Percentiles rank a stretch among this genome's conserved stretches.
Conservation (phyloP, 2,329 filamentous ascomycete genomes). For the Epichloe sibirici region DNA sequence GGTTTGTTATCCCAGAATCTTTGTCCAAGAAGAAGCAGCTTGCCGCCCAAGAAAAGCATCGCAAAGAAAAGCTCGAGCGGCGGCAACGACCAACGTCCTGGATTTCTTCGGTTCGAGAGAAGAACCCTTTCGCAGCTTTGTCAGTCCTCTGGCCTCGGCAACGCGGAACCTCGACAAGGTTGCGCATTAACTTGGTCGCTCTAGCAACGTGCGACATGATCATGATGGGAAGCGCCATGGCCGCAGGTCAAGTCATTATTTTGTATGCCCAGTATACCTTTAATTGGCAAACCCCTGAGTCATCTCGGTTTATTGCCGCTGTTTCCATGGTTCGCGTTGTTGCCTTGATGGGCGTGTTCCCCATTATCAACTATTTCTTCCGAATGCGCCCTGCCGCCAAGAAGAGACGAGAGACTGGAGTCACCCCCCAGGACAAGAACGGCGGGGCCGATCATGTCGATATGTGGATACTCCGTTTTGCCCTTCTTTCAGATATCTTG, state of each 20-base stretch:
- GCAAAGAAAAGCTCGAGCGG: constrained; percentile 29
- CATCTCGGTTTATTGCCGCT: constrained; percentile 69
- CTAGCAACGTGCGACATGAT: constrained; percentile 72
- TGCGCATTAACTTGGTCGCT: constrained; percentile 72
- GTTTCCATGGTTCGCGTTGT: constrained; percentile 66
- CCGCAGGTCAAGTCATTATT: constrained; percentile 67
- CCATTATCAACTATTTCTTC: constrained; percentile 63
- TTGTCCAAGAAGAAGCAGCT: constrained; percentile 61
- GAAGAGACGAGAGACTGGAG: constrained; percentile 24
- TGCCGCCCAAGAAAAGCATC: constrained; percentile 57
- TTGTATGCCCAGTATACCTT: constrained; percentile 76
- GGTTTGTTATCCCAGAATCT: constrained; percentile 71
- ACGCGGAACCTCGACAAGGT: constrained; percentile 39
- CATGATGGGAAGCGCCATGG: constrained; percentile 71
- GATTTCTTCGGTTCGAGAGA: constrained; percentile 26
- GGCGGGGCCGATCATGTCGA: constrained; percentile 68
- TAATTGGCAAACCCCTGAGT: constrained; percentile 70
- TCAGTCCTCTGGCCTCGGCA: constrained; percentile 65
- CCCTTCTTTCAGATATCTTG: constrained; percentile 62
- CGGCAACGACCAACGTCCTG: constrained; percentile 12
- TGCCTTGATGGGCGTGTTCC: constrained; percentile 63
- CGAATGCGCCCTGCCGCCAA: constrained; percentile 41
- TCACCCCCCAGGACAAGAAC: constrained; percentile 33
- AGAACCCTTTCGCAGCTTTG: constrained; percentile 66
- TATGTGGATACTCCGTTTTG: constrained; percentile 59